Base-by-base conservation (phyloP, 805 yeast genomes). In the Sugiyamaella smithiae region DNA sequence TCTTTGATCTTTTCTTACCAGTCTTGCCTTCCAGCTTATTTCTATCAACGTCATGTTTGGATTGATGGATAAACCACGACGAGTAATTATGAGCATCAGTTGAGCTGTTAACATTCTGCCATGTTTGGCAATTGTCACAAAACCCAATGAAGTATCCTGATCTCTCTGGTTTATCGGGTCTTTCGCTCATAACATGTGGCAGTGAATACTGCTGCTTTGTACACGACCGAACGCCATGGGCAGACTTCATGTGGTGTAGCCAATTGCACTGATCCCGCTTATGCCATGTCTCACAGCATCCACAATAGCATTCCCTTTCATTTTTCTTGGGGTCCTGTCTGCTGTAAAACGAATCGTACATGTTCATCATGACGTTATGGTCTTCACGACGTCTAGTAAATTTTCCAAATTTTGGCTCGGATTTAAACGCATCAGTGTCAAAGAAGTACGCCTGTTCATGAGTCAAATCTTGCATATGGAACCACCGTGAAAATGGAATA, bases 231-330 rank as follows among this genome's bases (percentile, higher is more conserved):
- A 54, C 52, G 2, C 57, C 57, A 42, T 54, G 57, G 5, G 51
- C 56, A 20, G 56, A 52, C 28, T 52, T 54, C 57, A 54, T 54
- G 47, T 54, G 57, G 29, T 54, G 57, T 12, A 54, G 46, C 53
- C 53, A 54, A 25, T 54, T 54, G 38, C 57, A 52, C 35, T 54
- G 56, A 23, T 54, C 57, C 5, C 57, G 49, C 36, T 52, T 52
- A 35, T 52, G 56, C 57, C 57, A 54, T 4, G 46, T 43, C 24
- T 43, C 38, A 31, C 57, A 54, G 38, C 51, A 49, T 24, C 57
- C 57, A 28, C 57, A 54, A 36, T 52, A 54, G 33, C 54, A 52
- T 26, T 54, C 56, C 4, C 57, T 32, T 19, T 49, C 49, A 4
- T 44, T 43, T 4, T 48, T 40, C 24, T 37, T 28, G 2, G 46